Percentiles rank a stretch among this genome's conserved stretches.
These are phyloP conservation scores for Tricharina praecox DNA, from an alignment of 495 filamentous ascomycete species.

Conservation along the genomic window DNA sequence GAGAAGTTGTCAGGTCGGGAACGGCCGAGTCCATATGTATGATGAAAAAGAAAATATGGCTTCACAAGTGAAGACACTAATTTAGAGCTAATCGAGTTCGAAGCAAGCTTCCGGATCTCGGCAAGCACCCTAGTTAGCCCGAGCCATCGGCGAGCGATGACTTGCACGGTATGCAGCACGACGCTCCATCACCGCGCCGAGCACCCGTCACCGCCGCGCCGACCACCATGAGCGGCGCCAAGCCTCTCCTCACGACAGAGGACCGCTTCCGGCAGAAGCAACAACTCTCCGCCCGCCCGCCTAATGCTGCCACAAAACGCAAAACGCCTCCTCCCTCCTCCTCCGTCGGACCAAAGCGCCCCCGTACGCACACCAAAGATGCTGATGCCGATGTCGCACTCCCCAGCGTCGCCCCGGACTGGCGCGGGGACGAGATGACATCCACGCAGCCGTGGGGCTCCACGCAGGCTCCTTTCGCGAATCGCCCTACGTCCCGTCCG, in stretches of 20 bases:
- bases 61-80: too few relatives aligned
- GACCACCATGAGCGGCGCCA: too few relatives aligned
- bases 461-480: neutral
- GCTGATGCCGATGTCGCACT: neutral
- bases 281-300: neutral
- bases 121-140: too few relatives aligned
- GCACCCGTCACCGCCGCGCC: too few relatives aligned
- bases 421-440: slow-evolving; percentile 15
- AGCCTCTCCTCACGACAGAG: neutral
- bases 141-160: too few relatives aligned
- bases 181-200: too few relatives aligned
- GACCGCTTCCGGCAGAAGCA: neutral
- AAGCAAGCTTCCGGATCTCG: too few relatives aligned
- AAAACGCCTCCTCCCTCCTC: neutral
- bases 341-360: neutral
- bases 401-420: slow-evolving; percentile 12
- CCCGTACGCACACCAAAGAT: neutral
- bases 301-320: neutral
- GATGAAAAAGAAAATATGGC: too few relatives aligned
- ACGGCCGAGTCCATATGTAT: too few relatives aligned
- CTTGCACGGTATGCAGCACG: too few relatives aligned
- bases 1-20: too few relatives aligned
- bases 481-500: neutral
- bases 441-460: neutral
- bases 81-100: too few relatives aligned